Evolutionary conservation across 192 early-diverging fungal genomes (phyloP), one percentile per base, ranked within the genome.

Genomic region (Phlyctochytrium arcticum): DNA sequence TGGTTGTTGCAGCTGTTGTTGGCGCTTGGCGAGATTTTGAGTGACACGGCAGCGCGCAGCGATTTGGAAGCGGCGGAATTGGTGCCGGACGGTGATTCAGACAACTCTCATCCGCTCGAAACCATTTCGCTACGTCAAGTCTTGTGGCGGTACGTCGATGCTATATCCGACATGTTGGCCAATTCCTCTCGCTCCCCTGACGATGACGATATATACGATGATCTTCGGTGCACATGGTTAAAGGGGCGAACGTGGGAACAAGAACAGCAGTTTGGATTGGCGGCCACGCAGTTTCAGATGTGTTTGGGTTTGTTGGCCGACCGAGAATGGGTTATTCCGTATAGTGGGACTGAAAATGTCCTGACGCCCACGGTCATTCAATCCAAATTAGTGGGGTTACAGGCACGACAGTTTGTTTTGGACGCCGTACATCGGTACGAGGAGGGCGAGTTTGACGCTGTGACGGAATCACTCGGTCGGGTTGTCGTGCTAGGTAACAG

Each of bases 381-480:
- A 10, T 27, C 23, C 27, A 61, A 61, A 47, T 30, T 48, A 10
- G 39, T 42, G 21, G 59, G 42, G 10, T 12, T 44, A 9, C 27
- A 66, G 15, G 48, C 53, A 0, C 51, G 64, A 9, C 37, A 30
- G 5, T 57, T 56, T 39, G 51, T 66, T 30, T 29, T 66, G 21
- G 51, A 57, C 3, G 64, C 64, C 8, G 54, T 15, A 5, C 37
- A 24, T 26, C 51, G 39, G 54, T 51, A 36, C 23, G 64, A 17
- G 10, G n/a, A 46, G 2, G 29, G 21, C 3, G 37, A 56, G 8
- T 47, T 44, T 39, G 36, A 21, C 23, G 54, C 31, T 4, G 51
- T 66, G n/a, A 42, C 44, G 2, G 36, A 57, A 29, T 42, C 33
- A 7, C 54, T 66, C 39, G 23, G n/a, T n/a, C 64, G 53, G 51